Percentiles rank a stretch among this genome's conserved stretches.
phyloP scores from a whole-genome alignment of 768 basidiomycete species.

The Tremella mesenterica region DNA sequence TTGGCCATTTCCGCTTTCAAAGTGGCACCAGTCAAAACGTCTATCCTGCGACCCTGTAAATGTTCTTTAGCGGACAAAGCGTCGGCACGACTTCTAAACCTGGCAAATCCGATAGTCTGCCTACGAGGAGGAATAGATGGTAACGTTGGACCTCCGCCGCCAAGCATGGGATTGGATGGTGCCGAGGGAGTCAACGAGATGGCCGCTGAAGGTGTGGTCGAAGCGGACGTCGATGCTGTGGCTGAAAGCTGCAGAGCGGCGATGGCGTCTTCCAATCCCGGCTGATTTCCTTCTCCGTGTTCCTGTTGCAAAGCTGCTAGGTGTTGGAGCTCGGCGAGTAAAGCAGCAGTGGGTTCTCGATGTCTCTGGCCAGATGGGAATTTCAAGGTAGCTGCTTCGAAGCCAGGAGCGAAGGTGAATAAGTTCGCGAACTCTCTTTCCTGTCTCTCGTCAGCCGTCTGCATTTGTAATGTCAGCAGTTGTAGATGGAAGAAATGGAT shows the following conservation, averaged over 20 bases:
- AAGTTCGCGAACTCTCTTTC: constrained; percentile 99
- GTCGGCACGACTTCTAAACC: constrained; percentile 78
- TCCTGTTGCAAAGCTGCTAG: constrained; percentile 19
- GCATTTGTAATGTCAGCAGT: not conserved
- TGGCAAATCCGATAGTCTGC: constrained; percentile 97
- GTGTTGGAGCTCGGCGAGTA: constrained; percentile 28
- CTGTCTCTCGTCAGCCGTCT: constrained; percentile 46
- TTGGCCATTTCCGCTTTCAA: constrained; percentile 99
- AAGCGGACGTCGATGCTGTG: constrained; percentile 26
- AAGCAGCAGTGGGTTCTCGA: constrained; percentile 29
- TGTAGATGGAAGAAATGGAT: constrained; percentile 40
- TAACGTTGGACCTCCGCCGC: not conserved
- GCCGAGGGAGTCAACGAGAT: constrained; percentile 26
- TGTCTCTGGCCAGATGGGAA: constrained; percentile 62
- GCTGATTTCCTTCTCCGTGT: constrained; percentile 14
- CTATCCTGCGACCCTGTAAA: constrained; percentile 80
- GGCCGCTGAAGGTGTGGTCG: constrained; percentile 35
- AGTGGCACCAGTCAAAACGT: constrained; percentile 83
- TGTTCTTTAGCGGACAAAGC: constrained; percentile 79
- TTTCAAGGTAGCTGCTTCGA: constrained; percentile 96
- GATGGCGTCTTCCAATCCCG: constrained; percentile 30
- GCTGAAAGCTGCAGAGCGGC: constrained; percentile 26
- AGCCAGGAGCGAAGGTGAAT: constrained; percentile 92
- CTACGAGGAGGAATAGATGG: constrained; percentile 57
- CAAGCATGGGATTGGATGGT: constrained; percentile 16